Evolutionary conservation across 768 basidiomycete genomes (phyloP).

Genomic region (Pisolithus sp.): DNA sequence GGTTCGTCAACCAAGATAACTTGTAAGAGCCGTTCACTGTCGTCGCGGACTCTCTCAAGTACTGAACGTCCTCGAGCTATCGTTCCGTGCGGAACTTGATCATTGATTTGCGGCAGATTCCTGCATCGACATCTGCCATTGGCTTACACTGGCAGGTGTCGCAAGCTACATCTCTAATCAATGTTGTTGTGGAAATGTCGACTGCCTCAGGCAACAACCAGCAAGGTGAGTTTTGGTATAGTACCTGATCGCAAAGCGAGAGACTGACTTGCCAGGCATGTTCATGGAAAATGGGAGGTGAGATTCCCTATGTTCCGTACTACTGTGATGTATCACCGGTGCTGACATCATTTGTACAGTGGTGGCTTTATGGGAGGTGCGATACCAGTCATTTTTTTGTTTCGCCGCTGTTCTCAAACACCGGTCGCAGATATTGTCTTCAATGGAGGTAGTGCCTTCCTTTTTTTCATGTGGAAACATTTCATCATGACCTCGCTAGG

Average conservation of each 20-base stretch:
- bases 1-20: slow-evolving; percentile 51
- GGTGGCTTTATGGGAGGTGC: slow-evolving; percentile 44
- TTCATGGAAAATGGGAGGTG: slow-evolving; percentile 41
- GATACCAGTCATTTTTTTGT: slow-evolving; percentile 3
- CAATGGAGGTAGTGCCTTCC: slow-evolving; percentile 30
- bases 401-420: not conserved
- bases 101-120: slow-evolving; percentile 48
- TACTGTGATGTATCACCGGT: not conserved
- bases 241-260: not conserved
- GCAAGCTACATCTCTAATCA: slow-evolving; percentile 65
- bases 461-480: not conserved
- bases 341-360: slow-evolving; percentile 8
- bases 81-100: slow-evolving; percentile 66
- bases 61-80: slow-evolving; percentile 33
- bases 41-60: not conserved
- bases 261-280: slow-evolving; percentile 25
- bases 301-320: not conserved
- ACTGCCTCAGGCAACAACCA: slow-evolving; percentile 51
- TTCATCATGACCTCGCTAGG: slow-evolving; percentile 8
- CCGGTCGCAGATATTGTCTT: slow-evolving; percentile 30
- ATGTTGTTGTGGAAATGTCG: slow-evolving; percentile 64
- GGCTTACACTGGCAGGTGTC: slow-evolving; percentile 78
- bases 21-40: slow-evolving; percentile 35
- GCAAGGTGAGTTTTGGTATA: slow-evolving; percentile 40
- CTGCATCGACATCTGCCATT: slow-evolving; percentile 44